phyloP scores from a whole-genome alignment of 495 filamentous ascomycete species.

The Cryomyces antarcticus region DNA sequence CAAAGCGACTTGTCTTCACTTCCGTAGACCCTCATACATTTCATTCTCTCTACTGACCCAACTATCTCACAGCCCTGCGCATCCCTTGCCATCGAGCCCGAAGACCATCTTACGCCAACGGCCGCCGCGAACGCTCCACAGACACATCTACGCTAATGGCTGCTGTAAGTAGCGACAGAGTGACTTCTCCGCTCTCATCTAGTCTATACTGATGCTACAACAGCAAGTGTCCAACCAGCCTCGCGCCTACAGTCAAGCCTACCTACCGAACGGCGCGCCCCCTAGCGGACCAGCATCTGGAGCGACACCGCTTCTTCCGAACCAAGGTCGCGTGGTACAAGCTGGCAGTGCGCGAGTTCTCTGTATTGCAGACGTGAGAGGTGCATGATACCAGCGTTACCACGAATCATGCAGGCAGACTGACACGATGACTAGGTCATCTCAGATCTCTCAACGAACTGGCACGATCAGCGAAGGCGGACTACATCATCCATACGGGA shows the following conservation, averaged over 20 bases:
- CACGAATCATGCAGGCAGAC: background rate
- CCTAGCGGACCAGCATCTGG: slow-evolving; percentile 22
- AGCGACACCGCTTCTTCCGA: slow-evolving; percentile 31
- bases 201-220: background rate
- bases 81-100: too few relatives aligned
- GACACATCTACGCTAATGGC: too few relatives aligned
- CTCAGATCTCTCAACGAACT: slow-evolving; percentile 89
- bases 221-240: slow-evolving; percentile 22
- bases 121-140: too few relatives aligned
- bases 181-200: too few relatives aligned
- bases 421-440: slow-evolving; percentile 44
- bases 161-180: too few relatives aligned
- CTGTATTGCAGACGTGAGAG: slow-evolving; percentile 95
- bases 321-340: slow-evolving; percentile 60
- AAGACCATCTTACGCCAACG: too few relatives aligned
- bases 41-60: too few relatives aligned
- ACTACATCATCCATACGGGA: slow-evolving; percentile 94
- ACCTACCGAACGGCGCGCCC: slow-evolving; percentile 20
- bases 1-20: too few relatives aligned
- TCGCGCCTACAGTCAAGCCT: slow-evolving; percentile 17
- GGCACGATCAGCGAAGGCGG: slow-evolving; percentile 76
- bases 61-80: too few relatives aligned
- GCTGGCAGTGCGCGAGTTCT: slow-evolving; percentile 67
- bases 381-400: slow-evolving; percentile 27
- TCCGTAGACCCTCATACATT: too few relatives aligned